phyloP scores from a whole-genome alignment of 169 alveolate species.

The Plasmodium chabaudi region DNA sequence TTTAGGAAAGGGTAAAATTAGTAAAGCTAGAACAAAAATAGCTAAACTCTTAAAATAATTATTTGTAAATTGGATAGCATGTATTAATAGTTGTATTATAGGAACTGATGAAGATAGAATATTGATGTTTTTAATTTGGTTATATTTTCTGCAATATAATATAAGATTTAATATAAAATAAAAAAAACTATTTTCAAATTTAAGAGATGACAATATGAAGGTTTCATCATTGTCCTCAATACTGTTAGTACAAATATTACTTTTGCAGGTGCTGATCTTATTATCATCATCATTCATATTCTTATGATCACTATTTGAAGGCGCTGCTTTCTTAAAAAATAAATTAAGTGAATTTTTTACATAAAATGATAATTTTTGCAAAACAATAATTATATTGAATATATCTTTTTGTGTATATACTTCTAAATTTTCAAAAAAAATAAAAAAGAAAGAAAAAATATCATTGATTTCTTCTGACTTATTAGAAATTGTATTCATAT shows the following conservation, averaged over 20 bases:
- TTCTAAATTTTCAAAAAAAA: slow-evolving; percentile 72
- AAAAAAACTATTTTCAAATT: slow-evolving; percentile 71
- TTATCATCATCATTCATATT: slow-evolving; percentile 1
- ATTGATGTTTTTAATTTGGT: slow-evolving; percentile 59
- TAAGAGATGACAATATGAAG: neutral
- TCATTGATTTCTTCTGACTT: slow-evolving; percentile 58
- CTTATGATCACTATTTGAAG: neutral
- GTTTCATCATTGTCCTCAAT: neutral
- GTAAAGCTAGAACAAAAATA: slow-evolving; percentile 41
- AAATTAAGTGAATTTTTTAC: slow-evolving; percentile 28
- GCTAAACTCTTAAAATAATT: slow-evolving; percentile 66
- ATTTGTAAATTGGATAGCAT: slow-evolving; percentile 46
- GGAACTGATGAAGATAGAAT: slow-evolving; percentile 61
- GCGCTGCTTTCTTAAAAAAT: slow-evolving; percentile 11
- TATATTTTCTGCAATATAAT: slow-evolving; percentile 57
- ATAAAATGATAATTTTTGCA: slow-evolving; percentile 54
- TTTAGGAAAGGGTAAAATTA: slow-evolving; percentile 65
- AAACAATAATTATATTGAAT: slow-evolving; percentile 57
- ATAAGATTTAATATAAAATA: slow-evolving; percentile 63
- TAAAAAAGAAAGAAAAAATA: slow-evolving; percentile 59
- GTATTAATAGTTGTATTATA: slow-evolving; percentile 34
- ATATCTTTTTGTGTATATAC: slow-evolving; percentile 57
- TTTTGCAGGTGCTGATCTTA: neutral
- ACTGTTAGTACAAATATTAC: neutral
- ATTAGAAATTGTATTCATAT: slow-evolving; percentile 59